A percentile compares a stretch with the other conserved stretches of the same genome.
Conservation (phyloP, 345 rosid species). For the Bruguiera sexangula region DNA sequence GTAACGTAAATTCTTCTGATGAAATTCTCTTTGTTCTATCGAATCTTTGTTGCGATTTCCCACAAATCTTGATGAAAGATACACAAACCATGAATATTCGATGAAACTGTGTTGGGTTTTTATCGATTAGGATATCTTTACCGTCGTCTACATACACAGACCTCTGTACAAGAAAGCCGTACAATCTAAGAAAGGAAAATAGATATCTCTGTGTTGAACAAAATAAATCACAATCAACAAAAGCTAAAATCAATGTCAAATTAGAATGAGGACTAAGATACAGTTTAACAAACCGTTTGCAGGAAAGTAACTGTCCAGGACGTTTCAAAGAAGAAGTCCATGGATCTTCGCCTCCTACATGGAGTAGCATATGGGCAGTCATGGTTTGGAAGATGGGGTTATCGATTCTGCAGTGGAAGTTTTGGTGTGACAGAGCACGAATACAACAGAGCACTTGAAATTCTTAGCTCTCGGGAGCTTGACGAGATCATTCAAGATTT, state of each 20-base stretch:
- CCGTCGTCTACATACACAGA: too few relatives aligned
- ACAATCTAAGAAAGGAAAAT: too few relatives aligned
- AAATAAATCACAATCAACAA: background rate
- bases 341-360: constrained; percentile 72
- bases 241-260: too few relatives aligned
- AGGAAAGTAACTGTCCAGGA: constrained; percentile 78
- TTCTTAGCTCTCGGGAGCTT: constrained; percentile 56
- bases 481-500: constrained; percentile 48
- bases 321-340: constrained; percentile 53
- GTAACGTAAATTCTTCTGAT: constrained; percentile 25
- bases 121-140: too few relatives aligned
- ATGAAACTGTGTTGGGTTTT: too few relatives aligned
- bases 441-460: constrained; percentile 57
- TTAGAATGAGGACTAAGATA: too few relatives aligned
- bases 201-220: background rate
- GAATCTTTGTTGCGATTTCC: background rate
- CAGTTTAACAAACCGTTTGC: background rate
- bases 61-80: background rate
- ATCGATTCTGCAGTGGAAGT: constrained; percentile 67
- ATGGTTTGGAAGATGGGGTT: constrained; percentile 94
- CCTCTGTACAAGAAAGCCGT: too few relatives aligned
- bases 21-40: too few relatives aligned
- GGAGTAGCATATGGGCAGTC: constrained; percentile 87
- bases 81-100: too few relatives aligned
- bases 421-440: constrained; percentile 64